Evolutionary conservation across 176 grass and related monocot genomes (phyloP).

Genomic region (Sorghum bicolor): Sorghum_bicolor_NCBIv3 NC_012879.2:6526001-6526500

Average conservation of each 20-base stretch:
- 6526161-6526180: conserved; percentile 87
- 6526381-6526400: conserved; percentile 5
- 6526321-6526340: conserved; percentile 90
- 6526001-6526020: conserved; percentile 76
- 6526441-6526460: conserved; percentile 78
- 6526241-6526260: conserved; percentile 84
- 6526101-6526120: conserved; percentile 16
- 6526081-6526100: background rate
- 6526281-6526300: conserved; percentile 86
- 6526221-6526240: conserved; percentile 82
- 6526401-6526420: conserved; percentile 1
- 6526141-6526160: conserved; percentile 84
- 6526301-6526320: conserved; percentile 99
- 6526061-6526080: conserved; percentile 9
- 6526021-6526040: conserved; percentile 82
- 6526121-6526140: background rate
- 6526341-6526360: conserved; percentile 48
- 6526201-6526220: conserved; percentile 49
- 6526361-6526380: conserved; percentile 14
- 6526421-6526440: conserved; percentile 97
- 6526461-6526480: conserved; percentile 71
- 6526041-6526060: conserved; percentile 52
- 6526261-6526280: conserved; percentile 84
- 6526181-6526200: conserved; percentile 94
- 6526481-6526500: conserved; percentile 75